phyloP scores from a whole-genome alignment of 352 stramenopile genomes.

The Pelagophyceae sp. region DNA sequence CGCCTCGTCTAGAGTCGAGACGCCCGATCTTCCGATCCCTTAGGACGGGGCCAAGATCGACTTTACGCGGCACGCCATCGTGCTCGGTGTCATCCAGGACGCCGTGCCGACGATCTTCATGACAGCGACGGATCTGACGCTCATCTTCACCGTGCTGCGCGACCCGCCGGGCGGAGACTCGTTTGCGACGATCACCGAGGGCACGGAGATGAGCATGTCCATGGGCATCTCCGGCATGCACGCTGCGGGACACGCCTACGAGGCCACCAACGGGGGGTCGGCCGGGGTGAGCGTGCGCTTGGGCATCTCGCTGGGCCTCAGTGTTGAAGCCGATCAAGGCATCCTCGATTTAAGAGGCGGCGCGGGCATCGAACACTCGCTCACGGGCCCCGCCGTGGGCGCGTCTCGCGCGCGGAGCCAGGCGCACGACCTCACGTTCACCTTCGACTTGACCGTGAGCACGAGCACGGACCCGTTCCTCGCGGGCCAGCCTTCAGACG shows the following conservation, averaged over 20 bases:
- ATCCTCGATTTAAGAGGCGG: background rate
- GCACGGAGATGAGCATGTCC: background rate
- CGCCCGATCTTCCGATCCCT: too few relatives aligned
- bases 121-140: background rate
- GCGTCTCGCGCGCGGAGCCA: background rate
- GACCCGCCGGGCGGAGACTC: background rate
- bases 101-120: background rate
- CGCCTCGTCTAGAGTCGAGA: too few relatives aligned
- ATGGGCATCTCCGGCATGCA: background rate
- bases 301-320: background rate
- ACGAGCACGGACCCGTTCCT: too few relatives aligned
- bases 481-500: too few relatives aligned
- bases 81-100: background rate
- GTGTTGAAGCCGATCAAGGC: too few relatives aligned
- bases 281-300: background rate
- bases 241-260: too few relatives aligned
- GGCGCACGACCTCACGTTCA: background rate
- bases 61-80: too few relatives aligned
- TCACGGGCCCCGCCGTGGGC: background rate
- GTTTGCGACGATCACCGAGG: background rate
- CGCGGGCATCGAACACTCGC: background rate
- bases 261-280: background rate
- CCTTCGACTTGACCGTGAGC: background rate
- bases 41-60: too few relatives aligned
- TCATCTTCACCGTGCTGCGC: too few relatives aligned